phyloP scores from a whole-genome alignment of 2,329 filamentous ascomycete genomes.

The Monosporascus sp. region DNA sequence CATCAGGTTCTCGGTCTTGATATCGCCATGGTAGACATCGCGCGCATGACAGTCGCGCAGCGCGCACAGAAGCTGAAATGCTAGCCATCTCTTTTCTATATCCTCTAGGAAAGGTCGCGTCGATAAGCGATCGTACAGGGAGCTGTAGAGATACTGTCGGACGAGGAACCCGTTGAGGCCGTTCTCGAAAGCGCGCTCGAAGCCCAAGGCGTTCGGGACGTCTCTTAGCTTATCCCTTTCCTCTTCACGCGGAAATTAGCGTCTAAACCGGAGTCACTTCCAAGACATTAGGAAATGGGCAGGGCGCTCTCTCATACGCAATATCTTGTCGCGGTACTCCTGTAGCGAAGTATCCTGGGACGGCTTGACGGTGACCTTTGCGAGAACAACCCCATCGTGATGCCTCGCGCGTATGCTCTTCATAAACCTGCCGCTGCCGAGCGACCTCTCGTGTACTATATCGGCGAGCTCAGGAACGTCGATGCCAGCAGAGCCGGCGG shows the following conservation, averaged over 20 bases:
- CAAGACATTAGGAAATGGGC: background rate
- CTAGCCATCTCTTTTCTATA: constrained; percentile 98
- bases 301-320: constrained; percentile 48
- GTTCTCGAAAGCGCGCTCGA: constrained; percentile 88
- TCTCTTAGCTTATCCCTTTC: constrained; percentile 75
- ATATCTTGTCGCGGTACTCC: constrained; percentile 70
- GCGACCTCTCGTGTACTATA: constrained; percentile 83
- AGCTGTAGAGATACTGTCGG: constrained; percentile 92
- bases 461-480: constrained; percentile 90
- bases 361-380: constrained; percentile 92
- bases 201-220: constrained; percentile 85
- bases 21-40: constrained; percentile 92
- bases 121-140: constrained; percentile 92
- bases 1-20: constrained; percentile 95
- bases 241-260: constrained; percentile 39
- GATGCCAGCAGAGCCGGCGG: constrained; percentile 86
- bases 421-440: constrained; percentile 91
- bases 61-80: constrained; percentile 89
- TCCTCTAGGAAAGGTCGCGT: constrained; percentile 94
- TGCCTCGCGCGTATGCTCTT: constrained; percentile 90
- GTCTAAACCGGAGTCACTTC: background rate
- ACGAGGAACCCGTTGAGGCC: constrained; percentile 88
- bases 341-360: constrained; percentile 70
- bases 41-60: constrained; percentile 85
- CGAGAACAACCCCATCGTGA: constrained; percentile 84